Percentiles rank a stretch among this genome's conserved stretches.
Evolutionary conservation across 495 filamentous ascomycete species (phyloP).

Genomic region (Copromyces sp.): DNA sequence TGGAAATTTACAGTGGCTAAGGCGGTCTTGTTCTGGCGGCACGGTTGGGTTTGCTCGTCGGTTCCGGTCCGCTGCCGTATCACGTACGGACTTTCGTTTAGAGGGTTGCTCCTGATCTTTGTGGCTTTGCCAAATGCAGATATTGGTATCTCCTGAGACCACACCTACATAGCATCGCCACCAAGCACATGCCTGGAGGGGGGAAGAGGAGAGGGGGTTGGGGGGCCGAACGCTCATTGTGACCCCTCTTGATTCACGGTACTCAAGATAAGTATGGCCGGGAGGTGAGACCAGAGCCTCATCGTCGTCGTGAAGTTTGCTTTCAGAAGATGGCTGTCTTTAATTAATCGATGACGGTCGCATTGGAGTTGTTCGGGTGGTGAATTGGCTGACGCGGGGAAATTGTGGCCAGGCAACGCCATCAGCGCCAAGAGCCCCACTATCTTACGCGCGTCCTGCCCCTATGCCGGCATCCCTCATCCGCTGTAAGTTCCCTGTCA

Average conservation of each 20-base stretch:
- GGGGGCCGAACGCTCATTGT: neutral
- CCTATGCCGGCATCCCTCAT: neutral
- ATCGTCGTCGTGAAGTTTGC: neutral
- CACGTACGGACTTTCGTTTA: neutral
- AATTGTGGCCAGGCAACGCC: neutral
- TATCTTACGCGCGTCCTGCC: neutral
- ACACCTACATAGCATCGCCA: neutral
- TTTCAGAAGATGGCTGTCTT: neutral
- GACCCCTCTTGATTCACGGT: neutral
- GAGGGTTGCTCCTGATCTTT: neutral
- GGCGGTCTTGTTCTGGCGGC: neutral
- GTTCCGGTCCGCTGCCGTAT: neutral
- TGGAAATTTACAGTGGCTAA: neutral
- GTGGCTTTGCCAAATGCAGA: neutral
- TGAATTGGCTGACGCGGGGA: neutral
- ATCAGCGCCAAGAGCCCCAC: neutral
- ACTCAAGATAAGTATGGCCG: neutral
- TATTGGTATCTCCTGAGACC: neutral
- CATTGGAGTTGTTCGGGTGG: neutral
- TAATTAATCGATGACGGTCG: neutral
- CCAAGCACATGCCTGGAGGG: neutral
- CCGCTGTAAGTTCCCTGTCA: neutral
- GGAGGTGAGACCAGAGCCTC: neutral
- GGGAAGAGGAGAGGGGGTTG: neutral
- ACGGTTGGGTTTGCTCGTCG: neutral